Percentiles rank a stretch among this genome's conserved stretches.
Conservation (phyloP, 2,329 filamentous ascomycete genomes). For the Fusarium liriodendri region DNA sequence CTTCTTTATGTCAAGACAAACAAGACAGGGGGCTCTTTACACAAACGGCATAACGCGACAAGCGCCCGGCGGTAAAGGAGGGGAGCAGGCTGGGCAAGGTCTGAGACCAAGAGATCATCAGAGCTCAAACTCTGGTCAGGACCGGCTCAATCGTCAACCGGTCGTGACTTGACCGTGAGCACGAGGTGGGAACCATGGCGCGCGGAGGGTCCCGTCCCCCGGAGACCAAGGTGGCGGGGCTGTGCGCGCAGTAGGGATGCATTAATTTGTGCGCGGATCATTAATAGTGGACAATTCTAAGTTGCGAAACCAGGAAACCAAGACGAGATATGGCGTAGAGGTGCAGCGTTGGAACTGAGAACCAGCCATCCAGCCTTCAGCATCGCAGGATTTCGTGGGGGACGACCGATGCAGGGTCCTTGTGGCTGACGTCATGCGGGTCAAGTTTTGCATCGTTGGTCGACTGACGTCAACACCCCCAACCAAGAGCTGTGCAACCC, state of each 20-base stretch:
- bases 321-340: conserved; percentile 38
- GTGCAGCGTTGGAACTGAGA: conserved; percentile 22
- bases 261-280: conserved; percentile 14
- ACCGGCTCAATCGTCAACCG: conserved; percentile 3
- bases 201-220: conserved; percentile 2
- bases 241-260: conserved; percentile 1
- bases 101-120: conserved; percentile 10
- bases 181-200: not conserved
- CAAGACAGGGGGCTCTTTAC: conserved; percentile 4
- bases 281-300: conserved; percentile 8
- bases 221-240: conserved; percentile 14
- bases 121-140: conserved; percentile 13
- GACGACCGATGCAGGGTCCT: conserved; percentile 37
- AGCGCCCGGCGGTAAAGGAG: conserved; percentile 21
- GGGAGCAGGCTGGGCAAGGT: not conserved
- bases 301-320: conserved; percentile 24
- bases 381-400: conserved; percentile 28
- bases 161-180: conserved; percentile 20
- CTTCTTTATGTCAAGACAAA: conserved; percentile 37
- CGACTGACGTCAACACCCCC: conserved; percentile 40
- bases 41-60: conserved; percentile 13
- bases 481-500: not conserved
- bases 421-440: conserved; percentile 41
- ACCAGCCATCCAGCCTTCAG: conserved; percentile 24
- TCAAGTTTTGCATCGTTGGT: conserved; percentile 18